Evolutionary conservation across 1,139 yeast genomes (phyloP).

Genomic region (Diutina catenulata): DNA sequence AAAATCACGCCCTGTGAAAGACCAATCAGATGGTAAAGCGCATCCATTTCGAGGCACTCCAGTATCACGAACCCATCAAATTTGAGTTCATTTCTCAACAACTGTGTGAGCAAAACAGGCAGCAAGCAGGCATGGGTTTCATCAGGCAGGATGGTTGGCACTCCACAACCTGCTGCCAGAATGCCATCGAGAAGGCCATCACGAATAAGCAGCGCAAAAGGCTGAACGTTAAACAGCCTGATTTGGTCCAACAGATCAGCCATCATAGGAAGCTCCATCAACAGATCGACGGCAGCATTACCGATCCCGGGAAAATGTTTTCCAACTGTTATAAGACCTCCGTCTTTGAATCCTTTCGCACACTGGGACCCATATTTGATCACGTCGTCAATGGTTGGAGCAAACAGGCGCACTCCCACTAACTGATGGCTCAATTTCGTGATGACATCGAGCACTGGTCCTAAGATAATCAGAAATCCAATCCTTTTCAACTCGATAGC

Average conservation of each 20-base stretch:
- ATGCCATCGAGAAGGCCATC: slow-evolving; percentile 42
- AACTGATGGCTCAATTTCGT: slow-evolving; percentile 45
- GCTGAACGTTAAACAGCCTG: slow-evolving; percentile 37
- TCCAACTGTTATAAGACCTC: slow-evolving; percentile 47
- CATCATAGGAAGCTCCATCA: slow-evolving; percentile 48
- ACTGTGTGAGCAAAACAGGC: slow-evolving; percentile 42
- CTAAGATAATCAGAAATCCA: slow-evolving; percentile 47
- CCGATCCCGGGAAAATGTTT: slow-evolving; percentile 65
- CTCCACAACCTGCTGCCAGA: slow-evolving; percentile 57
- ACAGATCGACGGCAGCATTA: slow-evolving; percentile 45
- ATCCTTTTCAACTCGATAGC: slow-evolving; percentile 42
- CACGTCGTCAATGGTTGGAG: slow-evolving; percentile 50
- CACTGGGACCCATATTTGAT: slow-evolving; percentile 42
- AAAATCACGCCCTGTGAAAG: slow-evolving; percentile 55
- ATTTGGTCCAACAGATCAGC: slow-evolving; percentile 46
- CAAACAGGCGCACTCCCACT: slow-evolving; percentile 54
- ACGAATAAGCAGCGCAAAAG: slow-evolving; percentile 40
- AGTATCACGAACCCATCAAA: slow-evolving; percentile 52
- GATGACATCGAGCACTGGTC: slow-evolving; percentile 56
- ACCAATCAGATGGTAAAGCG: slow-evolving; percentile 51
- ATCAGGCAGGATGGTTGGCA: slow-evolving; percentile 51
- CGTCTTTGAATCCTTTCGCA: slow-evolving; percentile 43
- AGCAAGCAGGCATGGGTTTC: slow-evolving; percentile 56
- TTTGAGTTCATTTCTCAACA: slow-evolving; percentile 39
- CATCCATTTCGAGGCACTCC: slow-evolving; percentile 59